These are phyloP conservation scores for Auricularia cornea DNA, from an alignment of 768 basidiomycete genomes.

Conservation along the genomic window DNA sequence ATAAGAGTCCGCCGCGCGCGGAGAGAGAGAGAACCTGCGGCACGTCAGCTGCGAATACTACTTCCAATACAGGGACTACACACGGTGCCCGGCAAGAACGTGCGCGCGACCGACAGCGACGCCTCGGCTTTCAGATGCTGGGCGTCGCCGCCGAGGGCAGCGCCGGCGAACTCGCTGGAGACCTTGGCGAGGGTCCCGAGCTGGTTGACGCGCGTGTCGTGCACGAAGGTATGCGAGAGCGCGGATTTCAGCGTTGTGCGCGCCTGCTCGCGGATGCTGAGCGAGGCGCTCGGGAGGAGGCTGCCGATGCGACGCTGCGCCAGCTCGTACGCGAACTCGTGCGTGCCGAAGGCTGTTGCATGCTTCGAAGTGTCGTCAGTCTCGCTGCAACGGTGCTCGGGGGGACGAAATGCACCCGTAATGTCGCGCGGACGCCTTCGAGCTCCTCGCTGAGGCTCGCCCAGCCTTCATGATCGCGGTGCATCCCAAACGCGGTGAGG, in stretches of 20 bases:
- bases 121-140: constrained; percentile 66
- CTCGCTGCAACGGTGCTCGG: no score
- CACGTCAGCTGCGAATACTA: no score
- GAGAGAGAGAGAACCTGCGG: constrained; percentile 68
- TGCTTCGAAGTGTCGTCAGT: background rate
- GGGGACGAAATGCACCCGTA: constrained; percentile 86
- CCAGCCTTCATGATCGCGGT: constrained; percentile 72
- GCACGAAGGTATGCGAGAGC: constrained; percentile 64
- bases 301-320: constrained; percentile 66
- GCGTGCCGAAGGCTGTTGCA: constrained; percentile 20
- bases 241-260: constrained; percentile 77
- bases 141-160: constrained; percentile 60
- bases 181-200: constrained; percentile 55
- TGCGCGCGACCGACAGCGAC: constrained; percentile 55
- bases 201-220: constrained; percentile 70
- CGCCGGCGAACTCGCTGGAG: constrained; percentile 54
- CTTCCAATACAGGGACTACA: no score
- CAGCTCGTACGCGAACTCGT: constrained; percentile 82
- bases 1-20: constrained; percentile 62
- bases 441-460: constrained; percentile 63
- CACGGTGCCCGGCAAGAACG: constrained; percentile 50
- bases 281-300: constrained; percentile 66
- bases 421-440: constrained; percentile 53
- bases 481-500: constrained; percentile 59
- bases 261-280: constrained; percentile 80